A percentile compares a stretch with the other conserved stretches of the same genome.
These are phyloP conservation scores for Fragaria ananassa DNA, from an alignment of 306 rosid genomes.

Conservation along the genomic window DNA sequence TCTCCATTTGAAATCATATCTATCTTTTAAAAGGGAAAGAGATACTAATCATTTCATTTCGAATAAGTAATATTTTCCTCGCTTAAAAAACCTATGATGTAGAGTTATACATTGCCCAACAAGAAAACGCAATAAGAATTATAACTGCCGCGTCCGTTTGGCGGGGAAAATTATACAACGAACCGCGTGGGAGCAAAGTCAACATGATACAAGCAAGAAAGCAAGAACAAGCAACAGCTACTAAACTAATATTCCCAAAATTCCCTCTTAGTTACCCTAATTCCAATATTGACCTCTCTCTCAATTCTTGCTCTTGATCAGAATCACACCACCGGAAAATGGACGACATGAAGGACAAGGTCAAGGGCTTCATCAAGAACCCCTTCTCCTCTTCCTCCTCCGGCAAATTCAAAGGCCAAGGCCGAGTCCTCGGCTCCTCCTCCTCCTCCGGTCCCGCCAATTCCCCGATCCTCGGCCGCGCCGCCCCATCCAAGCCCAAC, in stretches of 20 bases:
- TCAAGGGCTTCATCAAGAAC: conserved; percentile 84
- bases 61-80: too few relatives aligned
- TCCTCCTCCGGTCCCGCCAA: conserved; percentile 44
- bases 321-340: conserved; percentile 18
- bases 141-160: neutral
- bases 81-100: too few relatives aligned
- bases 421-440: conserved; percentile 82
- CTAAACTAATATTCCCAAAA: too few relatives aligned
- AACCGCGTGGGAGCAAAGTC: conserved; percentile 1
- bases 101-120: too few relatives aligned
- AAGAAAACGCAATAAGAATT: too few relatives aligned
- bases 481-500: conserved; percentile 36
- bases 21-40: too few relatives aligned
- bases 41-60: too few relatives aligned
- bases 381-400: conserved; percentile 64
- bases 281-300: neutral
- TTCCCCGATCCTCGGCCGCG: conserved; percentile 29
- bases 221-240: too few relatives aligned
- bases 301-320: too few relatives aligned
- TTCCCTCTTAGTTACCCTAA: neutral
- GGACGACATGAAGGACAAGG: conserved; percentile 85
- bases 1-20: too few relatives aligned
- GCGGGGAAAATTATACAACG: conserved; percentile 12
- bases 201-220: too few relatives aligned
- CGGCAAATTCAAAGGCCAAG: conserved; percentile 88